Conservation (phyloP, 2,329 filamentous ascomycete genomes). For the Colletotrichum abscissum region DNA sequence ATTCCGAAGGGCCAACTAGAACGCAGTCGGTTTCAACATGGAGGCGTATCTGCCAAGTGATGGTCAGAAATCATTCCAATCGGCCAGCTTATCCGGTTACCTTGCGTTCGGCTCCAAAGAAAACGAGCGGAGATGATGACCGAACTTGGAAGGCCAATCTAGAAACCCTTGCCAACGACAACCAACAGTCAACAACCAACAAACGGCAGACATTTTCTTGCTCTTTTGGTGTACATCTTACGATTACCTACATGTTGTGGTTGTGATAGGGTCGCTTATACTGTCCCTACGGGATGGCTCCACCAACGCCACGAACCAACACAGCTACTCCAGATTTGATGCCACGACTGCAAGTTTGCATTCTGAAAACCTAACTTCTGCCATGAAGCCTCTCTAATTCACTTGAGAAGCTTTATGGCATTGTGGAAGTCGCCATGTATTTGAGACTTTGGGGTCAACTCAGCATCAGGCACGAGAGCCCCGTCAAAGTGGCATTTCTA, state of each 20-base stretch:
- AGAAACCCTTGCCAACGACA: neutral
- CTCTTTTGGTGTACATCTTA: neutral
- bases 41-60: neutral
- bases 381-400: too few species aligned
- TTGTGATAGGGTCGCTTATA: neutral
- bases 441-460: too few species aligned
- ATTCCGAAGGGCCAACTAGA: neutral
- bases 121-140: neutral
- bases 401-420: too few species aligned
- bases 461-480: too few species aligned
- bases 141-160: neutral
- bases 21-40: neutral
- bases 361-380: too few species aligned
- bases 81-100: neutral
- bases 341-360: neutral
- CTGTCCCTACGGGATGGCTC: neutral
- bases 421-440: too few species aligned
- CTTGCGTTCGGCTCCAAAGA: neutral
- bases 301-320: neutral
- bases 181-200: neutral
- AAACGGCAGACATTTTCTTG: neutral
- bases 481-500: too few species aligned
- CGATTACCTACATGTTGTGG: neutral
- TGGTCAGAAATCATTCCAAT: neutral
- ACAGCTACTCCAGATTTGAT: neutral